Conservation (phyloP, 306 rosid species). For the Dryas octopetala region DNA sequence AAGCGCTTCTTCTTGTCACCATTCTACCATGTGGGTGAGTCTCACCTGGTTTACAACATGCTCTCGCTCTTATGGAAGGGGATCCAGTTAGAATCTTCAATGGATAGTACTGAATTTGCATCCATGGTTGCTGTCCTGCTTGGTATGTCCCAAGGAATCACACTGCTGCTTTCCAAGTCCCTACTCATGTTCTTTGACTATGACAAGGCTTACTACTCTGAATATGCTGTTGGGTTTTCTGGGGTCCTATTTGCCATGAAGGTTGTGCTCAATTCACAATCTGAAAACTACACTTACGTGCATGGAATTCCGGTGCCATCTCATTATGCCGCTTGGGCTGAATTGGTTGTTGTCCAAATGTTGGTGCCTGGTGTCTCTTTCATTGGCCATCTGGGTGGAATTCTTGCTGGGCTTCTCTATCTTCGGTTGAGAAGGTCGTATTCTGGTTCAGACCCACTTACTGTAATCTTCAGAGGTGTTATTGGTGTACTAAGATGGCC, state of each 20-base stretch:
- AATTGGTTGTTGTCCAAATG: slow-evolving; percentile 66
- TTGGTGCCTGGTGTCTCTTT: slow-evolving; percentile 82
- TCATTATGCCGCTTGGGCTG: slow-evolving; percentile 87
- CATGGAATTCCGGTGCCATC: slow-evolving; percentile 65
- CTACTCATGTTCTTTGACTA: slow-evolving; percentile 64
- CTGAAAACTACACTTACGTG: slow-evolving; percentile 40
- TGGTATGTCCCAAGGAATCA: slow-evolving; percentile 69
- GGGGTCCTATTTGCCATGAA: slow-evolving; percentile 94
- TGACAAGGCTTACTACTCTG: slow-evolving; percentile 53
- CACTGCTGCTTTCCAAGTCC: slow-evolving; percentile 66
- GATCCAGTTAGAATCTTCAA: slow-evolving; percentile 60
- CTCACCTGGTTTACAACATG: slow-evolving; percentile 91
- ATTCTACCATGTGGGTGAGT: slow-evolving; percentile 75
- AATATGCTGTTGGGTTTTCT: slow-evolving; percentile 80
- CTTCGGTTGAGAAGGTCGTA: slow-evolving; percentile 41
- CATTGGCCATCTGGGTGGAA: slow-evolving; percentile 82
- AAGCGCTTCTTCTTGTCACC: slow-evolving; percentile 75
- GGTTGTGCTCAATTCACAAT: slow-evolving; percentile 67
- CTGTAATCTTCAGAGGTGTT: slow-evolving; percentile 41
- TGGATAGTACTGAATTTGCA: slow-evolving; percentile 64
- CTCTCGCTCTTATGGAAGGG: slow-evolving; percentile 93
- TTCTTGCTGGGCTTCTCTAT: slow-evolving; percentile 77
- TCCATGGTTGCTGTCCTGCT: slow-evolving; percentile 70
- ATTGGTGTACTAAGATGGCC: slow-evolving; percentile 51
- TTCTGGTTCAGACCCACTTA: slow-evolving; percentile 56